phyloP scores from a whole-genome alignment of 2,329 filamentous ascomycete genomes.

The Colletotrichum agaves region DNA sequence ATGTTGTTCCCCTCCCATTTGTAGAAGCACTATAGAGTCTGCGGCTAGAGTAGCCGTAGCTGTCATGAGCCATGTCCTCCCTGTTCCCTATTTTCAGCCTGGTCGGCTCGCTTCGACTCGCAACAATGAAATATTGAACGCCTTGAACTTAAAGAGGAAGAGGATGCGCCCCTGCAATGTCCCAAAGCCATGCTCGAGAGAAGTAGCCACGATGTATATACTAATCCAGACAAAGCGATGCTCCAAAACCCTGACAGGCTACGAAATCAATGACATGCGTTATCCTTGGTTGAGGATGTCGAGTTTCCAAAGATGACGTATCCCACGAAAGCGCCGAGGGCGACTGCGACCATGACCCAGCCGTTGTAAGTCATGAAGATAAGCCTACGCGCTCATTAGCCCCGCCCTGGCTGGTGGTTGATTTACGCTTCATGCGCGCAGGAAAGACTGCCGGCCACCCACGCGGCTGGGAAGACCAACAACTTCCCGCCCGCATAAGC shows the following conservation, averaged over 20 bases:
- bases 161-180: not conserved
- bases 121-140: not conserved
- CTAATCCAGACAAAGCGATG: not conserved
- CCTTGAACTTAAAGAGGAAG: not conserved
- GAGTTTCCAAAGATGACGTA: conserved; percentile 83
- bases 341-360: conserved; percentile 94
- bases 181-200: not conserved
- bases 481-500: too few species aligned
- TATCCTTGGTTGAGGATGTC: conserved; percentile 80
- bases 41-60: conserved; percentile 21
- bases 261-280: conserved; percentile 88
- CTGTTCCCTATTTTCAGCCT: too few species aligned
- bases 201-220: conserved; percentile 2
- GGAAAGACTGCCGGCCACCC: not conserved
- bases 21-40: conserved; percentile 27
- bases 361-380: conserved; percentile 99
- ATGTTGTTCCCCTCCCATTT: not conserved
- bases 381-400: conserved; percentile 69
- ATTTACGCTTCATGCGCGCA: not conserved
- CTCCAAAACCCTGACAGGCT: not conserved
- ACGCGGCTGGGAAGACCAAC: not conserved
- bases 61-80: conserved; percentile 5
- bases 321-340: conserved; percentile 87
- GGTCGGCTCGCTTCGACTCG: too few species aligned
- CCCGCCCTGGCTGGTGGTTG: not conserved